Evolutionary conservation across 352 stramenopile species (phyloP).

Genomic region (Phytophthora megakarya): DNA sequence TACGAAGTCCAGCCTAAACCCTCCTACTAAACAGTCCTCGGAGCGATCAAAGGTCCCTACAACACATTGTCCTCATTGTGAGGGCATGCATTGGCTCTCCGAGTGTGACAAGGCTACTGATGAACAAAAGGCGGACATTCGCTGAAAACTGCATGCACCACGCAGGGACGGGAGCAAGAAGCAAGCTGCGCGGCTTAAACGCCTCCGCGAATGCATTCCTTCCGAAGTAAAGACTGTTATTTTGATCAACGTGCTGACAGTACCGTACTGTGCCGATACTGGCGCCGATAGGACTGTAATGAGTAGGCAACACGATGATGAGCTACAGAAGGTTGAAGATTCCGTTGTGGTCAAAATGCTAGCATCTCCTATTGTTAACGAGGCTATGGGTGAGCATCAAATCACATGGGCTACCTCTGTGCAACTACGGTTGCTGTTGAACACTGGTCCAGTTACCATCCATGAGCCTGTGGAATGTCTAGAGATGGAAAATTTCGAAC

Average conservation of each 20-base stretch:
- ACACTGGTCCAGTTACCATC: neutral
- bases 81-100: neutral
- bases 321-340: neutral
- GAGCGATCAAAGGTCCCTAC: neutral
- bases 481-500: neutral
- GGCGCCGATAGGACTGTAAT: neutral
- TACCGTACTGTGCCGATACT: conserved; percentile 1
- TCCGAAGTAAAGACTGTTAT: neutral
- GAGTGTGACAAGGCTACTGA: neutral
- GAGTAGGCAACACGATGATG: neutral
- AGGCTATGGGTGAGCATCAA: neutral
- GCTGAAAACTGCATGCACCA: neutral
- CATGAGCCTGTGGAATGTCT: neutral
- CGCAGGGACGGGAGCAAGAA: neutral
- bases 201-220: neutral
- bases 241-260: neutral
- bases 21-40: neutral
- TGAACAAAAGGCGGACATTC: neutral
- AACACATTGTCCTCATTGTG: neutral
- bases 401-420: neutral
- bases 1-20: neutral
- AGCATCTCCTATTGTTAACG: neutral
- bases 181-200: neutral
- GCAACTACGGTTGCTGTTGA: neutral
- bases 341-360: neutral